Percentiles rank a stretch among this genome's conserved stretches.
These are phyloP conservation scores for Dioscorea alata DNA, from an alignment of 106 monocot species.

Conservation along the genomic window DNA sequence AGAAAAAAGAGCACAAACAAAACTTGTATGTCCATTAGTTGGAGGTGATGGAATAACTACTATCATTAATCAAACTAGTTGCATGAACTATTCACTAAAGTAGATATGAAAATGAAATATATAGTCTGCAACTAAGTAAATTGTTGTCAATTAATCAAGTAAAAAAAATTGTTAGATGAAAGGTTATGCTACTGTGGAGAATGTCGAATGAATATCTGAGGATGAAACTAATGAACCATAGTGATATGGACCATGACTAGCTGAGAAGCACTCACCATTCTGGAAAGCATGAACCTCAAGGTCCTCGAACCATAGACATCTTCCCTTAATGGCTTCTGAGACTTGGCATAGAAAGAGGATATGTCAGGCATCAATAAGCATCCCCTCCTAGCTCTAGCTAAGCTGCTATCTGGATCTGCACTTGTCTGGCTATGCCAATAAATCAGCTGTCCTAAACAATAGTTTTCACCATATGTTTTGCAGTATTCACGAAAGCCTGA, in stretches of 20 bases:
- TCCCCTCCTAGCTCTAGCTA: slow-evolving; percentile 69
- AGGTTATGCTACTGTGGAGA: no score
- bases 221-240: no score
- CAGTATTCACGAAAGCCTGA: slow-evolving; percentile 84
- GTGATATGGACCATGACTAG: no score
- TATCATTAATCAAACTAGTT: no score
- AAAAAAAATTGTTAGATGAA: not conserved
- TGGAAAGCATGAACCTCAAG: slow-evolving; percentile 59
- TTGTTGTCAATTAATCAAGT: no score
- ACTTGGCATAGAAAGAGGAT: slow-evolving; percentile 71
- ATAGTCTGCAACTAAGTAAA: no score
- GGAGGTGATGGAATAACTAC: no score
- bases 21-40: no score
- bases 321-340: slow-evolving; percentile 52
- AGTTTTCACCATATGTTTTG: slow-evolving; percentile 82
- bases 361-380: slow-evolving; percentile 77
- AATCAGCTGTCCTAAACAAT: slow-evolving; percentile 90
- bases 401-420: slow-evolving; percentile 72
- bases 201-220: no score
- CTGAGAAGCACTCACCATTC: slow-evolving; percentile 62
- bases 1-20: no score
- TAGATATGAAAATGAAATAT: no score
- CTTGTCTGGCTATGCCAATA: slow-evolving; percentile 84
- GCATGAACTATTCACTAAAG: no score
- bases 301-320: slow-evolving; percentile 77